These are phyloP conservation scores for Penicillium subrubescens DNA, from an alignment of 495 filamentous ascomycete genomes.

Conservation along the genomic window DNA sequence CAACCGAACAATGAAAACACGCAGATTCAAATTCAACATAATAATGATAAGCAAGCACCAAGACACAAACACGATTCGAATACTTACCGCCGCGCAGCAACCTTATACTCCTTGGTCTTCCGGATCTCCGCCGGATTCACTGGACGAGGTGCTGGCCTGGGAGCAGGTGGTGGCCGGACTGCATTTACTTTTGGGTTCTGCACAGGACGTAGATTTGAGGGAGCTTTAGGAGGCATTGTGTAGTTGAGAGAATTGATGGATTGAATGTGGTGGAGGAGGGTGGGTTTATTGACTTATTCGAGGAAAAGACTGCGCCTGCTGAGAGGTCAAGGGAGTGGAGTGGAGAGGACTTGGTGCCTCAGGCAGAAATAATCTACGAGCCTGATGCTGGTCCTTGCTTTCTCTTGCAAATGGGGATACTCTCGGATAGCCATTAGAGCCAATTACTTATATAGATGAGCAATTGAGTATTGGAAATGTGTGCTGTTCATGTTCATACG, in stretches of 20 bases:
- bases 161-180: neutral
- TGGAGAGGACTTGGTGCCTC: neutral
- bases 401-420: too few species aligned
- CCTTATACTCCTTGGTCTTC: conserved; percentile 34
- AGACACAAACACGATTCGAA: neutral
- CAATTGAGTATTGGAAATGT: neutral
- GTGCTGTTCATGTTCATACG: neutral
- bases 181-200: neutral
- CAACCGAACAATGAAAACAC: neutral
- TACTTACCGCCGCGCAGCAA: conserved; percentile 30
- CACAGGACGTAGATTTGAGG: neutral
- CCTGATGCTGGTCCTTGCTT: neutral
- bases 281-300: neutral
- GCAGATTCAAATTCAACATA: neutral
- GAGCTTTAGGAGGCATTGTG: neutral
- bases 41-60: neutral
- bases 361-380: neutral
- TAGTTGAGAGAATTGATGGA: neutral
- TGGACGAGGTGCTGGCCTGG: neutral
- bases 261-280: neutral
- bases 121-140: conserved; percentile 27
- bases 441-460: neutral
- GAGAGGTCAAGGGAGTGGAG: neutral
- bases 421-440: neutral
- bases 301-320: neutral